These are phyloP conservation scores for Beauveria asiatica DNA, from an alignment of 2,329 filamentous ascomycete species.

Conservation along the genomic window DNA sequence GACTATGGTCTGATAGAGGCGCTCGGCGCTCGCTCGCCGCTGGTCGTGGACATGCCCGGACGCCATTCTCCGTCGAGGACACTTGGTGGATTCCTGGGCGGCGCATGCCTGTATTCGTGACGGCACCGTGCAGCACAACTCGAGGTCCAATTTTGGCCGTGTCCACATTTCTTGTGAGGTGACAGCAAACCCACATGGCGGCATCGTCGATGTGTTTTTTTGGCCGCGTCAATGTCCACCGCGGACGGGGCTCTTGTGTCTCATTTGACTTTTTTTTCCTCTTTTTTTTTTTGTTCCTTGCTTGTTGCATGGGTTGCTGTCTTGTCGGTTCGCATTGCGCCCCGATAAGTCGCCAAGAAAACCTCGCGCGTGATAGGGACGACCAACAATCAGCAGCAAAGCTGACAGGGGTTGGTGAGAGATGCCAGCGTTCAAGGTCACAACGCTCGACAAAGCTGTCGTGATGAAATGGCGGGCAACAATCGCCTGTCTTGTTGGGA, in stretches of 20 bases:
- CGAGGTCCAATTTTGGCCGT: slow-evolving; percentile 6
- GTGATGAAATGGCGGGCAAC: neutral
- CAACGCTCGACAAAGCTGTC: neutral
- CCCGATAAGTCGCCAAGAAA: neutral
- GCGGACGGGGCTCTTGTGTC: neutral
- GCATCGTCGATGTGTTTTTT: slow-evolving; percentile 9
- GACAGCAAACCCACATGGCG: slow-evolving; percentile 5
- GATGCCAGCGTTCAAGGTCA: no score
- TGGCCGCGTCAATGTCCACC: neutral
- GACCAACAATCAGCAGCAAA: neutral
- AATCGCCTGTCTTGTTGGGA: neutral
- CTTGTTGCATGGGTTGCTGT: neutral
- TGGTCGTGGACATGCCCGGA: neutral
- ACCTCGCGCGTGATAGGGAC: neutral
- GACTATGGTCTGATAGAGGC: neutral
- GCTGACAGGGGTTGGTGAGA: neutral
- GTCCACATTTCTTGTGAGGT: slow-evolving; percentile 1
- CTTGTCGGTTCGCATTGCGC: slow-evolving; percentile 1
- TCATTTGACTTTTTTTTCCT: neutral
- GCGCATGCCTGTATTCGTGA: neutral
- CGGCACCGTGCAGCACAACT: neutral
- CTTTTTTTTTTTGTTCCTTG: neutral
- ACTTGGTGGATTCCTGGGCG: neutral
- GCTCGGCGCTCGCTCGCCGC: neutral
- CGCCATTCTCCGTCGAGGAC: slow-evolving; percentile 3